A percentile compares a stretch with the other conserved stretches of the same genome.
phyloP scores from a whole-genome alignment of 345 rosid species.

The Heritiera littoralis region DNA sequence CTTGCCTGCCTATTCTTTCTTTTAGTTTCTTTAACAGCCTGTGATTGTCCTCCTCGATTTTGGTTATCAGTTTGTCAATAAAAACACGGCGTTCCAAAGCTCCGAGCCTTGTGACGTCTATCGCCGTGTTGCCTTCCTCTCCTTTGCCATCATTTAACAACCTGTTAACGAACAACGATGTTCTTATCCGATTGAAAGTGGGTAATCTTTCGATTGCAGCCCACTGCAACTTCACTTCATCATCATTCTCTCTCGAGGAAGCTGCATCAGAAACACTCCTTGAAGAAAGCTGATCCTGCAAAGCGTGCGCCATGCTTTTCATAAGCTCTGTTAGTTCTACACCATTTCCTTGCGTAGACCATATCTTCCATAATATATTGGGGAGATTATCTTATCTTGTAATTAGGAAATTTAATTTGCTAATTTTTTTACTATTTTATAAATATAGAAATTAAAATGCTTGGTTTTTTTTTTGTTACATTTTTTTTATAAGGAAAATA shows the following conservation, averaged over 20 bases:
- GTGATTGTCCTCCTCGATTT: constrained; percentile 41
- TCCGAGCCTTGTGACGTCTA: constrained; percentile 42
- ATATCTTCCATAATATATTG: no score
- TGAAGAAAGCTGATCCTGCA: no score
- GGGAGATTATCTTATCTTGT: no score
- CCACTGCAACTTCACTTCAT: constrained; percentile 38
- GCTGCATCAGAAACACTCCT: no score
- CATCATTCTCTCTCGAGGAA: constrained; percentile 4
- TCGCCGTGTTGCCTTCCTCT: not conserved
- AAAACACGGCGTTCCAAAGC: constrained; percentile 32
- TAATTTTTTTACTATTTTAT: no score
- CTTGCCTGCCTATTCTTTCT: constrained; percentile 42
- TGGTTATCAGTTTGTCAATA: constrained; percentile 35
- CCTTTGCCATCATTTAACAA: constrained; percentile 14
- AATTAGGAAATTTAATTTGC: no score
- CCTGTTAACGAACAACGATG: constrained; percentile 8
- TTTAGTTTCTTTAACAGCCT: constrained; percentile 38
- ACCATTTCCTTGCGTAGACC: no score
- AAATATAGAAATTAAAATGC: no score
- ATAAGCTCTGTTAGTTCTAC: no score
- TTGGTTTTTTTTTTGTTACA: no score
- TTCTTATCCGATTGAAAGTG: constrained; percentile 23
- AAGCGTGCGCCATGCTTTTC: no score
- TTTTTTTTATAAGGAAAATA: no score
- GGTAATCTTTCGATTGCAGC: constrained; percentile 48